These are phyloP conservation scores for Suhomyces kunorum DNA, from an alignment of 1,139 yeast species.

Conservation along the genomic window DNA sequence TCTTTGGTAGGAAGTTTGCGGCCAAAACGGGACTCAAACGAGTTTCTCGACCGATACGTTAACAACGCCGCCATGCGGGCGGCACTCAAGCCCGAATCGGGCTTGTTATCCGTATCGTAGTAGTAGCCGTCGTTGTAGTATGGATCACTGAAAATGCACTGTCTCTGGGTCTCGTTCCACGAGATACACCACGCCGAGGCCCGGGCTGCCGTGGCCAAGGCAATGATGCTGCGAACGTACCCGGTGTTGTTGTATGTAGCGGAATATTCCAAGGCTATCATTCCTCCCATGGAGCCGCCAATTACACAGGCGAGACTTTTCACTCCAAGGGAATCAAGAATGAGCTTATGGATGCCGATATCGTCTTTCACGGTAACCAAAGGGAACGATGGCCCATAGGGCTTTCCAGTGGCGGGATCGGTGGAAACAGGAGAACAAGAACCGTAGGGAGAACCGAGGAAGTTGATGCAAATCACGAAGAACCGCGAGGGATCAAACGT, in stretches of 20 bases:
- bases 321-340: slow-evolving; percentile 75
- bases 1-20: slow-evolving; percentile 56
- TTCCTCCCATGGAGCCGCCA: slow-evolving; percentile 99
- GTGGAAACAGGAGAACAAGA: slow-evolving; percentile 86
- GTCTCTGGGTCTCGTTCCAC: slow-evolving; percentile 98
- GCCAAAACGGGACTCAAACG: slow-evolving; percentile 89
- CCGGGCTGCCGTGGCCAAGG: slow-evolving; percentile 90
- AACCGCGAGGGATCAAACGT: slow-evolving; percentile 91
- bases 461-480: slow-evolving; percentile 82
- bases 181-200: slow-evolving; percentile 99
- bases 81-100: slow-evolving; percentile 84
- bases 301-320: slow-evolving; percentile 77
- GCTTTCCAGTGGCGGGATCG: slow-evolving; percentile 68
- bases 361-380: slow-evolving; percentile 91
- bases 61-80: slow-evolving; percentile 96
- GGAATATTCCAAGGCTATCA: slow-evolving; percentile 86
- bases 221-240: slow-evolving; percentile 72
- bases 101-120: slow-evolving; percentile 68
- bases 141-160: slow-evolving; percentile 92
- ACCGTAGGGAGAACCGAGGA: slow-evolving; percentile 95
- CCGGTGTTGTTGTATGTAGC: slow-evolving; percentile 66
- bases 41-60: slow-evolving; percentile 88
- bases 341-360: slow-evolving; percentile 72
- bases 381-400: slow-evolving; percentile 95
- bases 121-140: slow-evolving; percentile 85